Evolutionary conservation across 805 yeast genomes (phyloP).

Genomic region (Metschnikowia kunwiensis): DNA sequence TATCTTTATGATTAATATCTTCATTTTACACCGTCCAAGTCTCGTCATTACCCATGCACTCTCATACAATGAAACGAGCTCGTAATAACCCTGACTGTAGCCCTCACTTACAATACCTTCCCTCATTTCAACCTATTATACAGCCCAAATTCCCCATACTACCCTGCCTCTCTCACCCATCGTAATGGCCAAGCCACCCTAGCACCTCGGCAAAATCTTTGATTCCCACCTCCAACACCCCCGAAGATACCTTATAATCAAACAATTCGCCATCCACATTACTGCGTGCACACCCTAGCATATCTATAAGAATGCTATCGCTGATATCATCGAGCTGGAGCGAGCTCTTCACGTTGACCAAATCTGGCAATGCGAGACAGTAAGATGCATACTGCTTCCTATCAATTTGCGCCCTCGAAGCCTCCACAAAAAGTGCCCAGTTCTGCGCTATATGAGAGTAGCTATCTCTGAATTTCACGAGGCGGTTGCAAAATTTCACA

Average conservation of each 20-base stretch:
- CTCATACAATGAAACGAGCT: too few species aligned
- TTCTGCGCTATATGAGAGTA: conserved; percentile 25
- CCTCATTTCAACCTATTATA: too few species aligned
- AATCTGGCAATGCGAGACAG: conserved; percentile 17
- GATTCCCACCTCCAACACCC: conserved; percentile 29
- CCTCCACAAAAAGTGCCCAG: conserved; percentile 35
- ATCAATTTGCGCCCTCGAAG: conserved; percentile 20
- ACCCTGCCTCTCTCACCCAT: too few species aligned
- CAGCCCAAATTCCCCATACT: too few species aligned
- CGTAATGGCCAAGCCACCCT: conserved; percentile 39
- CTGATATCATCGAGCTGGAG: conserved; percentile 32
- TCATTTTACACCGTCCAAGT: too few species aligned
- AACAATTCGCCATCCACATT: conserved; percentile 27
- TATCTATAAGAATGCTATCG: conserved; percentile 38
- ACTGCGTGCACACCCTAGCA: conserved; percentile 36
- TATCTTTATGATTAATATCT: too few species aligned
- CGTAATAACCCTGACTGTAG: too few species aligned
- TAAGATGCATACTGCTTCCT: not conserved
- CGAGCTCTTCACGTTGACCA: conserved; percentile 27
- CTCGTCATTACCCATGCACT: too few species aligned
- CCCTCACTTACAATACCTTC: too few species aligned
- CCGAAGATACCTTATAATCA: conserved; percentile 28
- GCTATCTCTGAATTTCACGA: conserved; percentile 34
- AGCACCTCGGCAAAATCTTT: conserved; percentile 43
- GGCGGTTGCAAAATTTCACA: conserved; percentile 23